These are phyloP conservation scores for Sporothrix brasiliensis DNA, from an alignment of 2,329 filamentous ascomycete genomes.

Conservation along the genomic window DNA sequence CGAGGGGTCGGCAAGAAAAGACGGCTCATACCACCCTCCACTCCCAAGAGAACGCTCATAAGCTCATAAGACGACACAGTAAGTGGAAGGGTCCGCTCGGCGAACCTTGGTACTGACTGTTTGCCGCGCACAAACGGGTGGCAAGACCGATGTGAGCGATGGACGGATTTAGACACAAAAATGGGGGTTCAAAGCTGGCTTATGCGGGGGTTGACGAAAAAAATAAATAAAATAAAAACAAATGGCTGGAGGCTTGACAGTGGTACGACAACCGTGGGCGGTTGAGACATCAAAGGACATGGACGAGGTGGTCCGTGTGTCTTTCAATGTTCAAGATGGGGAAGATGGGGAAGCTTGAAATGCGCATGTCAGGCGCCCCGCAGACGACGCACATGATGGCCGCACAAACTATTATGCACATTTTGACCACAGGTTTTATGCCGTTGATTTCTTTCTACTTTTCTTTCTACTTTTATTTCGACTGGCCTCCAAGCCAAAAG, in stretches of 20 bases:
- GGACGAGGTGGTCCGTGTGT: constrained; percentile 14
- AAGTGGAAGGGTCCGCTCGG: neutral
- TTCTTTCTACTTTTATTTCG: neutral
- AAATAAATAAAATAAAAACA: neutral
- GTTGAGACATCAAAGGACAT: constrained; percentile 17
- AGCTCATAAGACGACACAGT: neutral
- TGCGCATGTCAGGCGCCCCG: no score
- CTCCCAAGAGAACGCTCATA: neutral
- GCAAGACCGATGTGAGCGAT: neutral
- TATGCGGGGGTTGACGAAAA: neutral
- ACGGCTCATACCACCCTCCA: neutral
- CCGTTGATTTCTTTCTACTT: neutral
- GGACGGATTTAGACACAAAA: neutral
- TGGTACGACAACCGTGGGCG: neutral
- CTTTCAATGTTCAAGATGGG: neutral
- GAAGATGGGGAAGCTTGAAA: neutral
- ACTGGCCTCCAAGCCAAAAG: neutral
- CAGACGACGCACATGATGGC: no score
- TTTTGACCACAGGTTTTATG: no score
- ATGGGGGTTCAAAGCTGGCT: neutral
- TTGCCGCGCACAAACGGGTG: constrained; percentile 17
- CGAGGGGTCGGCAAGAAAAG: neutral
- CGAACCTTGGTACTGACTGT: constrained; percentile 13
- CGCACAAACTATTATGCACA: no score
- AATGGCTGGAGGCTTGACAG: neutral